Percentiles rank a stretch among this genome's conserved stretches.
phyloP scores from a whole-genome alignment of 441 rosid genomes.

The Capsella rubella region DNA sequence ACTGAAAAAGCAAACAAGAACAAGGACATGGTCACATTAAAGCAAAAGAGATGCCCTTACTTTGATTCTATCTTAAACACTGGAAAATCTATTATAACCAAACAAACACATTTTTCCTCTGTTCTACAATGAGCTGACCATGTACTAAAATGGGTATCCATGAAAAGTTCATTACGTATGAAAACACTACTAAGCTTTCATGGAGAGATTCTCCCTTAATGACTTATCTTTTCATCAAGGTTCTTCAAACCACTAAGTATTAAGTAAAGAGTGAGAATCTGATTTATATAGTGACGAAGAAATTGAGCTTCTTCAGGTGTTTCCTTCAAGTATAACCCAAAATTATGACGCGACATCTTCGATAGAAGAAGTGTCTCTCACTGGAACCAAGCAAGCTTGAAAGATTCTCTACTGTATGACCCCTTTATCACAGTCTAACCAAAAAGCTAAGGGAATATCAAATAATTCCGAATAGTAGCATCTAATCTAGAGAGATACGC shows the following conservation, averaged over 20 bases:
- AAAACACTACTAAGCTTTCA: slow-evolving; percentile 12
- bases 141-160: slow-evolving; percentile 17
- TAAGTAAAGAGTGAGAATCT: slow-evolving; percentile 17
- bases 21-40: slow-evolving; percentile 14
- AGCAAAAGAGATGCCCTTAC: slow-evolving; percentile 7
- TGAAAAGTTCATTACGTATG: slow-evolving; percentile 32
- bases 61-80: slow-evolving; percentile 28
- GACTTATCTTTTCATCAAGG: background rate
- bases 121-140: background rate
- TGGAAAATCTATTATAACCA: background rate
- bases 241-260: slow-evolving; percentile 27
- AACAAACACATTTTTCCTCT: background rate
- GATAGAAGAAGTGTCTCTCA: background rate
- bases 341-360: background rate
- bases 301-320: slow-evolving; percentile 16
- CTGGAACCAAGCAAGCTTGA: slow-evolving; percentile 6
- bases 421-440: background rate
- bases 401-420: background rate
- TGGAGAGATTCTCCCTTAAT: slow-evolving; percentile 9
- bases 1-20: slow-evolving; percentile 20
- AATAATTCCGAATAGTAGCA: background rate
- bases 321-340: background rate
- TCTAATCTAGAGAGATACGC: background rate
- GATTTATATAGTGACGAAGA: background rate
- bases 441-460: background rate